These are phyloP conservation scores for Cladosporium sp. DNA, from an alignment of 2,329 filamentous ascomycete genomes.

Conservation along the genomic window DNA sequence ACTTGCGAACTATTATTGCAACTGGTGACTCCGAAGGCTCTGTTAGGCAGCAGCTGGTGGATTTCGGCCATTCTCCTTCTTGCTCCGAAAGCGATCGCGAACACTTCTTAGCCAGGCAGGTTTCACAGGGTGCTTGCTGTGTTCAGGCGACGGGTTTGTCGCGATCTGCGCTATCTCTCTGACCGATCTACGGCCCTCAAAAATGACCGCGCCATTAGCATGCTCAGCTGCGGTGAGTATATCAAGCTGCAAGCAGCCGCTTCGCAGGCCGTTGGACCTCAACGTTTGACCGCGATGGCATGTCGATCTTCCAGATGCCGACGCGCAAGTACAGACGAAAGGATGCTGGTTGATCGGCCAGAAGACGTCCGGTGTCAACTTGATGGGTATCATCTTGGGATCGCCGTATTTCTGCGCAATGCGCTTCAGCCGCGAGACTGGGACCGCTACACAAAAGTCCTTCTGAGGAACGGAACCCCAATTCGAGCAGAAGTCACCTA, in stretches of 20 bases:
- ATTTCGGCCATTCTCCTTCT: background rate
- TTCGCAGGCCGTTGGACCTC: background rate
- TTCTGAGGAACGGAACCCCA: background rate
- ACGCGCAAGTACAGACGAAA: background rate
- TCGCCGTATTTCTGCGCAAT: background rate
- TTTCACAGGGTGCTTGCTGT: background rate
- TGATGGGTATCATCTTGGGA: background rate
- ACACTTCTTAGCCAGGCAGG: background rate
- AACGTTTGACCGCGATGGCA: background rate
- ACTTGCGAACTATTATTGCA: background rate
- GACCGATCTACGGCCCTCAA: background rate
- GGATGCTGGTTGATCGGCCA: background rate
- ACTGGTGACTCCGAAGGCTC: background rate
- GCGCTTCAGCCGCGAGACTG: background rate
- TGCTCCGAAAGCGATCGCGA: background rate
- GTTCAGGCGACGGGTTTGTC: background rate
- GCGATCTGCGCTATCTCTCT: background rate
- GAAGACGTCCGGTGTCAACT: background rate
- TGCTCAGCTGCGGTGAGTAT: background rate
- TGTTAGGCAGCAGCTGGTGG: background rate
- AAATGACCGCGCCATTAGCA: background rate
- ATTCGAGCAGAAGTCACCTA: background rate
- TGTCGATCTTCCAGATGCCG: background rate
- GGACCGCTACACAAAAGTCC: background rate
- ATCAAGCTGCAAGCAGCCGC: background rate